Evolutionary conservation across 495 filamentous ascomycete species (phyloP).

Genomic region (Podospora comata): DNA sequence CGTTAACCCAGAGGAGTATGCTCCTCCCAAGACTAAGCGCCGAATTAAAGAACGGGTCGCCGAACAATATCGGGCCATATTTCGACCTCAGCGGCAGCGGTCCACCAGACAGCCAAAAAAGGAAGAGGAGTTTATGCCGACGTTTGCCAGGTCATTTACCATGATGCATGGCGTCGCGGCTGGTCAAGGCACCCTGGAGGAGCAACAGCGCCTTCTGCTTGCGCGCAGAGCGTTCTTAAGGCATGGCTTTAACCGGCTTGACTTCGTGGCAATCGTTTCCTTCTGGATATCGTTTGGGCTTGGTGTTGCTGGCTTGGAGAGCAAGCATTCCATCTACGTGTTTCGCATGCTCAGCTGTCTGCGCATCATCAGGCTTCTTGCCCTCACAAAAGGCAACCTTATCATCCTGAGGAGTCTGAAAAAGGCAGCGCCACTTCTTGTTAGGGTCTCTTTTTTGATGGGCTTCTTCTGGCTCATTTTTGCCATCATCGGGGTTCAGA

Average conservation of each 20-base stretch:
- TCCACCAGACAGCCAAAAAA: slow-evolving; percentile 50
- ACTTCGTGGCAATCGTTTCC: slow-evolving; percentile 93
- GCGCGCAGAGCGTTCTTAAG: slow-evolving; percentile 90
- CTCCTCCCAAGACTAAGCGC: slow-evolving; percentile 67
- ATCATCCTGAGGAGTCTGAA: slow-evolving; percentile 94
- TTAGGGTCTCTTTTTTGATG: slow-evolving; percentile 93
- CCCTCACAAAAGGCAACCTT: slow-evolving; percentile 86
- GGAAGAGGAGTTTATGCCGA: slow-evolving; percentile 51
- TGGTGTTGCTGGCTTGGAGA: slow-evolving; percentile 63
- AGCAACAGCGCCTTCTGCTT: slow-evolving; percentile 78
- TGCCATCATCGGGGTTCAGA: slow-evolving; percentile 93
- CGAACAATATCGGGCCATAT: slow-evolving; percentile 71
- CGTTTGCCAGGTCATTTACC: slow-evolving; percentile 81
- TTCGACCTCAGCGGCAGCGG: slow-evolving; percentile 71
- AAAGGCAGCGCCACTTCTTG: slow-evolving; percentile 88
- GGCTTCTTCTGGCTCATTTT: slow-evolving; percentile 99
- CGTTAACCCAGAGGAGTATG: slow-evolving; percentile 82
- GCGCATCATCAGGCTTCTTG: slow-evolving; percentile 82
- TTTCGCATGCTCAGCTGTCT: slow-evolving; percentile 96
- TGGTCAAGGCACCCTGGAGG: slow-evolving; percentile 57
- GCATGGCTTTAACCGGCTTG: slow-evolving; percentile 91
- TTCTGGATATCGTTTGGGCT: slow-evolving; percentile 89
- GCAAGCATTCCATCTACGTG: slow-evolving; percentile 68
- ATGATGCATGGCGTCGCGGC: slow-evolving; percentile 55
- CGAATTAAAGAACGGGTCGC: slow-evolving; percentile 69